A percentile compares a stretch with the other conserved stretches of the same genome.
Conservation (phyloP, 768 basidiomycete species). For the Dioszegia crocea region DNA sequence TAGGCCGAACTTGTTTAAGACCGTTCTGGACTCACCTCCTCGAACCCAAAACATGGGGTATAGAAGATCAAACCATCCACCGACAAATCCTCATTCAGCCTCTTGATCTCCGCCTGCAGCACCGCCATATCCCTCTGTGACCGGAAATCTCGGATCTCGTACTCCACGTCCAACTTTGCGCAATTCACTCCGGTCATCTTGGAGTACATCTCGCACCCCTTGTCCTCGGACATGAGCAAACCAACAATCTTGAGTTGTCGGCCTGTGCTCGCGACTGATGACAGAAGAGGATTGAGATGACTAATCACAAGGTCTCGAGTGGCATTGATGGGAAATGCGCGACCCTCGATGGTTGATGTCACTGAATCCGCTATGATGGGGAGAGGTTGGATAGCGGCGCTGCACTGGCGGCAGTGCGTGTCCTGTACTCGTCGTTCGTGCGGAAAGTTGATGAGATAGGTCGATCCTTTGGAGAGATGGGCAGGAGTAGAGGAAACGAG, state of each 20-base stretch:
- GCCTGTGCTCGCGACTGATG: not conserved
- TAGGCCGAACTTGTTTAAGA: not conserved
- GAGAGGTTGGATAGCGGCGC: not conserved
- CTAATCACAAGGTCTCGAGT: not conserved
- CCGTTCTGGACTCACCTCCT: not conserved
- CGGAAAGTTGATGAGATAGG: not conserved
- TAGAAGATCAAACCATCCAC: constrained; percentile 7
- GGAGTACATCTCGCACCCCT: constrained; percentile 20
- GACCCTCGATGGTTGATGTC: not conserved
- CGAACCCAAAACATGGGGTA: constrained; percentile 4
- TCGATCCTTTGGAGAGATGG: not conserved
- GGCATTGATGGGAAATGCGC: constrained; percentile 3
- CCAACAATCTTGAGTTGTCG: constrained; percentile 19
- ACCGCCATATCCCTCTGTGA: constrained; percentile 2
- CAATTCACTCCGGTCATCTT: constrained; percentile 6
- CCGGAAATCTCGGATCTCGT: not conserved
- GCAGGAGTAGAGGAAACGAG: not conserved
- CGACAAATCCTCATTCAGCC: constrained; percentile 13
- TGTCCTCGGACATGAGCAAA: constrained; percentile 16
- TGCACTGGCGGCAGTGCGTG: not conserved
- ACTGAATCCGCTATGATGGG: not conserved
- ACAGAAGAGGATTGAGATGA: constrained; percentile 6
- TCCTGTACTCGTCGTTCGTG: not conserved
- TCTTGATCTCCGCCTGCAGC: constrained; percentile 8
- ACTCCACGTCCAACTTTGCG: constrained; percentile 9